Evolutionary conservation across 176 grass and related monocot species (phyloP).

Genomic region (Triticum dicoccoides): DNA sequence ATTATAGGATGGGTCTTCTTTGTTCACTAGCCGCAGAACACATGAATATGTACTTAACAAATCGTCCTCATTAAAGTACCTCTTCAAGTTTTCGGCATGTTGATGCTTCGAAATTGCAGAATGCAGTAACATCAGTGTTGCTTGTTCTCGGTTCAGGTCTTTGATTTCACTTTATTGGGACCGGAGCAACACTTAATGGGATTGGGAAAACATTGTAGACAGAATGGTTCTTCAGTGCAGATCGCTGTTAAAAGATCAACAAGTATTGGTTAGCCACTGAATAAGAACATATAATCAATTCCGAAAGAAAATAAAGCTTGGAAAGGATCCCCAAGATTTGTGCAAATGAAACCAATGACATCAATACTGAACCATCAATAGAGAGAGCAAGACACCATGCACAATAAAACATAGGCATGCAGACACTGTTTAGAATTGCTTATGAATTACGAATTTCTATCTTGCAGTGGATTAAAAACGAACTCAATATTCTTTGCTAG

Average conservation of each 20-base stretch:
- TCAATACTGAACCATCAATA: background rate
- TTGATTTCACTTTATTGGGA: conserved; percentile 39
- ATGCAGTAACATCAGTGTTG: background rate
- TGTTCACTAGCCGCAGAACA: too few species aligned
- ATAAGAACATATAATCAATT: background rate
- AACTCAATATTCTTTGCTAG: too few species aligned
- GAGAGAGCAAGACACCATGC: background rate
- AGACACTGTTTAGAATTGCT: too few species aligned
- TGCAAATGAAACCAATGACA: conserved; percentile 2
- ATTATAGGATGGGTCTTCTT: too few species aligned
- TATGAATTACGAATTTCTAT: too few species aligned
- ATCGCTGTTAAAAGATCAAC: conserved; percentile 39
- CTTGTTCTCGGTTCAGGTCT: conserved; percentile 30
- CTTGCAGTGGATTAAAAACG: too few species aligned
- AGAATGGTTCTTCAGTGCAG: conserved; percentile 32
- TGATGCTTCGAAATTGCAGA: too few species aligned
- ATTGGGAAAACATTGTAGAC: conserved; percentile 41
- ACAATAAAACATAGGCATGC: background rate
- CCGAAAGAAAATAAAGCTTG: background rate
- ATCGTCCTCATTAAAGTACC: too few species aligned
- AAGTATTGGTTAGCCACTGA: background rate
- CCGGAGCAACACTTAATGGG: conserved; percentile 59
- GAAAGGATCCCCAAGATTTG: background rate
- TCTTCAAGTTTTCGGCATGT: too few species aligned
- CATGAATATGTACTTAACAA: too few species aligned